Percentiles rank a stretch among this genome's conserved stretches.
phyloP scores from a whole-genome alignment of 1,139 yeast genomes.

The Geotrichum carabidarum region DNA sequence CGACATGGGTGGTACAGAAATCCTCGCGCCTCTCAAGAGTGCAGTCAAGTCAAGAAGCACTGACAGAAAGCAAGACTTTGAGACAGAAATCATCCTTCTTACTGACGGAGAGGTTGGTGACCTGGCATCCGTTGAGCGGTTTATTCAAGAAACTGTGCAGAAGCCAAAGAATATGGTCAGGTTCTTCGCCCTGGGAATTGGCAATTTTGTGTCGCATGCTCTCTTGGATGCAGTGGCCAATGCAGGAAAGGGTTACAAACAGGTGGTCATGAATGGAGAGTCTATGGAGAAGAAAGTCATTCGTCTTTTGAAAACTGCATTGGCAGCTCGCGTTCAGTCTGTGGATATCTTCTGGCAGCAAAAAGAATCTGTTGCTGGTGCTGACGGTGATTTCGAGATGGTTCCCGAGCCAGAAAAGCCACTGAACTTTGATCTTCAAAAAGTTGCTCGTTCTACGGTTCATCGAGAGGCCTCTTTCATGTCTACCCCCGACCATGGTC shows the following conservation, averaged over 20 bases:
- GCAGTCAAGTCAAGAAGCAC: conserved; percentile 7
- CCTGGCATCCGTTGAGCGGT: not conserved
- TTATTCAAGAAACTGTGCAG: conserved; percentile 1
- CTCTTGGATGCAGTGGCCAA: conserved; percentile 10
- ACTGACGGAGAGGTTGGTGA: conserved; percentile 16
- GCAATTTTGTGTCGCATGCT: conserved; percentile 15
- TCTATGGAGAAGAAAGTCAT: conserved; percentile 16
- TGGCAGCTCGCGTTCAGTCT: conserved; percentile 2
- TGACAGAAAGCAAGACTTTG: not conserved
- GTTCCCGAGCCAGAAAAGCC: not conserved
- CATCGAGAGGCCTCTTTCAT: not conserved
- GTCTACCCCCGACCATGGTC: conserved; percentile 5
- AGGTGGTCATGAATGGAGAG: conserved; percentile 9
- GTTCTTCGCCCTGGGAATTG: conserved; percentile 16
- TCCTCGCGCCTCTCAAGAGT: conserved; percentile 3
- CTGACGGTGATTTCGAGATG: conserved; percentile 10
- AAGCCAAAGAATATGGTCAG: not conserved
- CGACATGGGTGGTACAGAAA: conserved; percentile 18
- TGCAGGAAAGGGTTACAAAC: conserved; percentile 14
- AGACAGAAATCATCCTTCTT: conserved; percentile 15
- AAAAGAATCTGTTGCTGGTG: not conserved
- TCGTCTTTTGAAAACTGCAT: conserved; percentile 5
- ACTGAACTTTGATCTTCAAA: not conserved
- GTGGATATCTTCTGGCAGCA: conserved; percentile 9
- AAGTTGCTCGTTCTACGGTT: not conserved